Evolutionary conservation across 345 rosid species (phyloP).

Genomic region (Eucalyptus polyanthemos): DNA sequence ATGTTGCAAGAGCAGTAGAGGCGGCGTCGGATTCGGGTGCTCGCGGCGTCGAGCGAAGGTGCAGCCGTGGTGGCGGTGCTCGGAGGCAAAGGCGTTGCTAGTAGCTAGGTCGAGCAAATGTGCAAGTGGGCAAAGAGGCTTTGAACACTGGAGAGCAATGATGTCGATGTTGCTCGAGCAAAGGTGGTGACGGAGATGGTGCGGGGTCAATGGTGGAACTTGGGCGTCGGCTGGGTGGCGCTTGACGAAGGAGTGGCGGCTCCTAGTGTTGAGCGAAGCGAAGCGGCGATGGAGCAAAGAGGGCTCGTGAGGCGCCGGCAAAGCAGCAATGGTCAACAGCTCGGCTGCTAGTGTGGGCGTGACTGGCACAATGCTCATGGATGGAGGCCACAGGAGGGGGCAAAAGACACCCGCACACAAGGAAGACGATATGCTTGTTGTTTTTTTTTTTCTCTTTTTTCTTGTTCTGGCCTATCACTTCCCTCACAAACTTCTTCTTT

Average conservation of each 20-base stretch:
- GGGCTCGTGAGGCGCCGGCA: no score
- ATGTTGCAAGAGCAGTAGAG: no score
- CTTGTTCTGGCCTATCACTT: no score
- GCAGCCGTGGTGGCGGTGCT: accelerated
- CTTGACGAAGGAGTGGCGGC: accelerated
- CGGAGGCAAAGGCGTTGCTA: no score
- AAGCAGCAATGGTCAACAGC: accelerated
- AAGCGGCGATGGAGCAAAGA: accelerated
- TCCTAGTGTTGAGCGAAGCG: accelerated
- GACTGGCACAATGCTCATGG: accelerated
- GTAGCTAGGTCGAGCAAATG: no score
- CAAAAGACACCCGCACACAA: accelerated
- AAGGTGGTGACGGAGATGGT: no score
- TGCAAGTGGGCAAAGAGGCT: no score
- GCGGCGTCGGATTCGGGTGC: accelerated
- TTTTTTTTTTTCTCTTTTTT: no score
- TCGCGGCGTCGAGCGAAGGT: accelerated
- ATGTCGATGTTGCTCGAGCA: accelerated
- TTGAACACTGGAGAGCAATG: no score
- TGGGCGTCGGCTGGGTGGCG: accelerated
- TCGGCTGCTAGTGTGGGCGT: accelerated
- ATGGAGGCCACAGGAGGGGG: no score
- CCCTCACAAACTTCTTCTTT: no score
- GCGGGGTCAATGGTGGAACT: accelerated
- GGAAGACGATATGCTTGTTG: accelerated